Conservation (phyloP, 2,329 filamentous ascomycete genomes). For the Bipolaris gigantea region DNA sequence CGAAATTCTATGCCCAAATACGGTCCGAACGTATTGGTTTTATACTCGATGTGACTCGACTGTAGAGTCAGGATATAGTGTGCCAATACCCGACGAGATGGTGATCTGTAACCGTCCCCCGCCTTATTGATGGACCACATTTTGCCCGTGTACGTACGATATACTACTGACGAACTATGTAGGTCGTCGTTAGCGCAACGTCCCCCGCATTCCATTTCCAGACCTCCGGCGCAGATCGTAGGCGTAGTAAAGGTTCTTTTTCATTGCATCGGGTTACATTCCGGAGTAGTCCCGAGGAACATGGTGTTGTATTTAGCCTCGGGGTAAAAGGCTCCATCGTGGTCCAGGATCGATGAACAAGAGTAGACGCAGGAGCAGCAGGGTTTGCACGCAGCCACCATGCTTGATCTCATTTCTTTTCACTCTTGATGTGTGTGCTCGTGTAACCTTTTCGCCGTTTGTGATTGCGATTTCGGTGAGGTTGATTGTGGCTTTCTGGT, state of each 20-base stretch:
- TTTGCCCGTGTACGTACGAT: not conserved
- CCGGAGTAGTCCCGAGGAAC: slow-evolving; percentile 6
- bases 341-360: not conserved
- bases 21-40: not conserved
- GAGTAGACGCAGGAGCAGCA: not conserved
- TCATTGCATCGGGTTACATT: not conserved
- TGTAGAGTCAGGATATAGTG: not conserved
- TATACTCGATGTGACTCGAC: not conserved
- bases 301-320: slow-evolving; percentile 12
- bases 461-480: too few relatives aligned
- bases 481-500: not conserved
- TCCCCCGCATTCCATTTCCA: slow-evolving; percentile 5
- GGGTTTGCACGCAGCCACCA: not conserved
- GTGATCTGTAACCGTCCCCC: not conserved
- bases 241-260: not conserved
- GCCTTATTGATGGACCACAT: slow-evolving; percentile 6
- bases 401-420: too few relatives aligned
- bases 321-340: not conserved
- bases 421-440: not conserved
- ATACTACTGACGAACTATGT: not conserved
- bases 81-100: not conserved
- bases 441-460: not conserved
- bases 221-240: not conserved
- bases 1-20: not conserved
- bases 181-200: not conserved